phyloP scores from a whole-genome alignment of 2,329 filamentous ascomycete species.

The Lachnellula occidentalis region DNA sequence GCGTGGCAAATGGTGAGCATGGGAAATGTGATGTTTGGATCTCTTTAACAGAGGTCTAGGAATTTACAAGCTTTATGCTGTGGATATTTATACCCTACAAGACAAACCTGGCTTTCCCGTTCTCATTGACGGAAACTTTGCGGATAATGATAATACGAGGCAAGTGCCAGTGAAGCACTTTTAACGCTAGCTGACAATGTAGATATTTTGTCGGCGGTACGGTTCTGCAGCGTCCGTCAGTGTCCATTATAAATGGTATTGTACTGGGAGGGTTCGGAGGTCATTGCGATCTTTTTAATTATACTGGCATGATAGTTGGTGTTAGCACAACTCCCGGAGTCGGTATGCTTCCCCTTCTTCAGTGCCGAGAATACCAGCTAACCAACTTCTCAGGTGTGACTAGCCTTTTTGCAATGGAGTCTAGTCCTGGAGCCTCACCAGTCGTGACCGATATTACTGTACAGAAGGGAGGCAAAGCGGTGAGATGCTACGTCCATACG shows the following conservation, averaged over 20 bases:
- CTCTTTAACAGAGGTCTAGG: constrained; percentile 14
- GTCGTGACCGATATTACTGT: constrained; percentile 29
- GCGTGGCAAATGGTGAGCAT: constrained; percentile 21
- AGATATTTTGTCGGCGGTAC: constrained; percentile 41
- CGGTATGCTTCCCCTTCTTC: constrained; percentile 4
- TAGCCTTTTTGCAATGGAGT: constrained; percentile 37
- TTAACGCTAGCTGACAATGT: constrained; percentile 2
- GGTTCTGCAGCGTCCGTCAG: constrained; percentile 39
- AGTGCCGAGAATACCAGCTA: not conserved
- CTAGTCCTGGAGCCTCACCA: constrained; percentile 34
- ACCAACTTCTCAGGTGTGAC: constrained; percentile 23
- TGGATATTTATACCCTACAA: constrained; percentile 34
- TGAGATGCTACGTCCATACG: not conserved
- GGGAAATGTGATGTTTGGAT: too few species aligned
- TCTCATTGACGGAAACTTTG: constrained; percentile 38
- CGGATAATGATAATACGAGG: constrained; percentile 40
- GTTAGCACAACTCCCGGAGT: constrained; percentile 30
- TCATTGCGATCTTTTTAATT: constrained; percentile 44
- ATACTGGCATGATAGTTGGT: constrained; percentile 31
- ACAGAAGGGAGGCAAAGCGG: constrained; percentile 35
- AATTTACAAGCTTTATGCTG: constrained; percentile 27
- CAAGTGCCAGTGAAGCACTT: not conserved
- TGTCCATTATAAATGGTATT: constrained; percentile 36
- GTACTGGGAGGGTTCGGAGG: constrained; percentile 44
- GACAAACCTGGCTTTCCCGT: constrained; percentile 38